These are phyloP conservation scores for Populus tomentosa DNA, from an alignment of 441 rosid genomes.

Conservation along the genomic window DNA sequence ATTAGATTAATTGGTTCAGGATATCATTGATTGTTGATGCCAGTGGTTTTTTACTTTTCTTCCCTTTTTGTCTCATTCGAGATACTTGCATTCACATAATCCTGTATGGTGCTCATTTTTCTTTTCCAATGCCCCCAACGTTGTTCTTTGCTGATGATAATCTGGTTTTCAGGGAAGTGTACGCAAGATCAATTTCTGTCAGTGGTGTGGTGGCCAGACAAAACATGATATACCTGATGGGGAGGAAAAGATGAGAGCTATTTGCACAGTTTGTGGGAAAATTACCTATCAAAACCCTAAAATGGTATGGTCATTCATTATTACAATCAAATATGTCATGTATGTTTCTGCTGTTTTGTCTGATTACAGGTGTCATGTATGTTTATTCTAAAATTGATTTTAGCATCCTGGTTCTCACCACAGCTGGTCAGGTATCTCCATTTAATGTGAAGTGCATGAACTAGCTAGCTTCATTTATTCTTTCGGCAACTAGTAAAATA, in stretches of 20 bases:
- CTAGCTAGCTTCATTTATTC: neutral
- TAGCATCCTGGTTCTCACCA: neutral
- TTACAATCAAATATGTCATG: neutral
- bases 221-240: constrained; percentile 87
- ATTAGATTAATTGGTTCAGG: neutral
- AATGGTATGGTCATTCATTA: constrained; percentile 49
- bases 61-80: neutral
- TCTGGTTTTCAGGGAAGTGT: constrained; percentile 47
- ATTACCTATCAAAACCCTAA: constrained; percentile 94
- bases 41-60: neutral
- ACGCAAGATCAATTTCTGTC: constrained; percentile 78
- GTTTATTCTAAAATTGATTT: neutral
- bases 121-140: neutral
- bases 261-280: constrained; percentile 69
- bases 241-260: constrained; percentile 84
- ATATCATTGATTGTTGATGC: neutral
- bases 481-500: neutral
- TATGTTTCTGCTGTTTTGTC: constrained; percentile 1
- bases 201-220: constrained; percentile 90
- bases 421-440: neutral
- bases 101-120: neutral
- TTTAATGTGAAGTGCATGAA: neutral
- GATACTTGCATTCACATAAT: neutral
- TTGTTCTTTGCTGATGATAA: neutral
- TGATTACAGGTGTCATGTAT: neutral